phyloP scores from a whole-genome alignment of 2,329 filamentous ascomycete species.

The Penicillium griseofulvum region DNA sequence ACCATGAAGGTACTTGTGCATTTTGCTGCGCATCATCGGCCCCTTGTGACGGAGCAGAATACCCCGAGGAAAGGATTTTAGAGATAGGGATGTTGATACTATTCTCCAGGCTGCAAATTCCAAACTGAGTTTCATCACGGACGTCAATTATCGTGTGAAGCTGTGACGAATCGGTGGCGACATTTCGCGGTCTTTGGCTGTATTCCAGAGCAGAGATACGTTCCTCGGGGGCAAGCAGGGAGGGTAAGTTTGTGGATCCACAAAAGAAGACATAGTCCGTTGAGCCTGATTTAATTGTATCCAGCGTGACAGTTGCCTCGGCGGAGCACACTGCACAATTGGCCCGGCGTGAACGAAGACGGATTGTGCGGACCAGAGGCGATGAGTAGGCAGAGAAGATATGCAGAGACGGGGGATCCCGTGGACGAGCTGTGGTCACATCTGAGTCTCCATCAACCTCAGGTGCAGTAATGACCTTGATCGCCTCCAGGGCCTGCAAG shows the following conservation, averaged over 20 bases:
- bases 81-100: constrained; percentile 62
- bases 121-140: constrained; percentile 78
- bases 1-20: constrained; percentile 24
- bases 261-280: constrained; percentile 88
- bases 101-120: constrained; percentile 71
- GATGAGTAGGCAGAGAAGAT: constrained; percentile 46
- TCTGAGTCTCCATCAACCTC: constrained; percentile 21
- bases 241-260: constrained; percentile 58
- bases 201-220: constrained; percentile 67
- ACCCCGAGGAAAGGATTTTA: constrained; percentile 35
- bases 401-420: constrained; percentile 37
- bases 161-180: neutral
- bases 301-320: constrained; percentile 59
- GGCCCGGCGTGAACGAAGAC: constrained; percentile 65
- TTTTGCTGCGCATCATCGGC: neutral
- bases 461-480: constrained; percentile 68
- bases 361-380: constrained; percentile 67
- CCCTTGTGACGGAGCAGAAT: neutral
- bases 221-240: constrained; percentile 60
- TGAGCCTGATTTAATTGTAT: constrained; percentile 61
- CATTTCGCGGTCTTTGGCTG: constrained; percentile 23
- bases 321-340: constrained; percentile 76
- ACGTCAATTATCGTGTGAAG: constrained; percentile 72
- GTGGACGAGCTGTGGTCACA: constrained; percentile 15
- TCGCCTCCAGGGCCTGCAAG: constrained; percentile 81